Evolutionary conservation across 176 grass and related monocot genomes (phyloP), one percentile per base, ranked within the genome.

Genomic region (Ensete ventricosum): DNA sequence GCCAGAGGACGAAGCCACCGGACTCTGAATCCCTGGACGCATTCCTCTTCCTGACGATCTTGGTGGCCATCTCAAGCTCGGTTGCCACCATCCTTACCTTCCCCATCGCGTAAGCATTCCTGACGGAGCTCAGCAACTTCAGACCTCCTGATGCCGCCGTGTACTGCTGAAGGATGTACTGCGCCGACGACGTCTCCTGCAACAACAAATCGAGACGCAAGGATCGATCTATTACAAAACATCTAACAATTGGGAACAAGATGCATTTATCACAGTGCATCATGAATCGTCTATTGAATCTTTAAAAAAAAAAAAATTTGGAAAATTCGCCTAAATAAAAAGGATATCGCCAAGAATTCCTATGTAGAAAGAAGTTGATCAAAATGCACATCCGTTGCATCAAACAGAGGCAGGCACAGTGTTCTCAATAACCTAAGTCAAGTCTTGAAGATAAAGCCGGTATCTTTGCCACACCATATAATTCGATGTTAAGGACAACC

Each of bases 141-240:
- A 66, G 48, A 50, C 75, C 75, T 64, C 75, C 75, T 24, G 75
- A 77, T 16, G 75, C 75, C 10, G 75, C 75, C 3, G 29, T 77
- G 13, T 64, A 77, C 60, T 77, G 75, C 60, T 77, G 75, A 24
- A 77, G 75, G 59, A 77, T 77, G 75, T 77, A 77, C 49, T 77
- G 75, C 1, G 75, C 75, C 19, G 75, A 77, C 11, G 75, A 77
- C 0, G 75, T 77, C n/a, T 77, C 75, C 75, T 77, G 29, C 13
- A 53, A 48, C 24, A 64, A 5, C 17, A 77, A 21, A 53, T 25
- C 17, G 53, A 22, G 48, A 16, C 5, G 1, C 57, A 62, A 62
- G 10, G 57, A 62, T 62, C 12, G 2, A 25, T 25, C 24, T 25
- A 29, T 29, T 29, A 2, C 29, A 29, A 29, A 29, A 29, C 29